These are phyloP conservation scores for Tagetes patula DNA, from an alignment of 129 eudicot genomes.

Conservation along the genomic window DNA sequence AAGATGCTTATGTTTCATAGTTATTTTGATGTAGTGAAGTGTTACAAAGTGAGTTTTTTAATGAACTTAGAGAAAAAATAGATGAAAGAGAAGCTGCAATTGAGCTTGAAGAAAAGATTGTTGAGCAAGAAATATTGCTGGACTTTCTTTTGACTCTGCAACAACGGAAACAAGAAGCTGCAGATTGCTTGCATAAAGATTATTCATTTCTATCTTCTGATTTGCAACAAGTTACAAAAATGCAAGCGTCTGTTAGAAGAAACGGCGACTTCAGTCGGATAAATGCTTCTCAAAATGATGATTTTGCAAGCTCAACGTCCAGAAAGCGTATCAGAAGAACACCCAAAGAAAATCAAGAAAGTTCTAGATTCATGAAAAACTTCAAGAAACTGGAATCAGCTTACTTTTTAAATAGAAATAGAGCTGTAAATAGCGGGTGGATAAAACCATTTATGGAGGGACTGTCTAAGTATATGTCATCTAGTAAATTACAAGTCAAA, in stretches of 20 bases:
- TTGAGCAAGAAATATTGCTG: constrained; percentile 73
- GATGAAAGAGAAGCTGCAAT: constrained; percentile 68
- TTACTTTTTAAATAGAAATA: constrained; percentile 54
- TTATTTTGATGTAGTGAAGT: constrained; percentile 48
- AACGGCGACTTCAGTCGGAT: constrained; percentile 24
- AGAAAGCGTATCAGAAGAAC: constrained; percentile 63
- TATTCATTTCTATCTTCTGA: constrained; percentile 73
- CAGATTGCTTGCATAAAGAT: constrained; percentile 51
- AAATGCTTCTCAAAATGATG: constrained; percentile 34
- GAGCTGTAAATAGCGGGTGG: constrained; percentile 58
- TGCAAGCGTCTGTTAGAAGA: constrained; percentile 45
- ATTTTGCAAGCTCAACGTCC: constrained; percentile 43
- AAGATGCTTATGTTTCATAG: constrained; percentile 7
- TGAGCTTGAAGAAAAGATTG: constrained; percentile 64
- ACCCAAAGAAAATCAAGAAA: constrained; percentile 40
- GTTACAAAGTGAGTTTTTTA: constrained; percentile 67
- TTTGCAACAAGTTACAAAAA: constrained; percentile 64
- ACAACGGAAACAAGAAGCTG: constrained; percentile 67
- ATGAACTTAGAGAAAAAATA: constrained; percentile 50
- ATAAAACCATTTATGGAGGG: constrained; percentile 79
- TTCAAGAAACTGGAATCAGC: constrained; percentile 82
- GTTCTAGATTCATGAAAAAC: constrained; percentile 69
- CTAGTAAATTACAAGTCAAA: constrained; percentile 62
- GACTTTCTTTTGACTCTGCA: constrained; percentile 65
- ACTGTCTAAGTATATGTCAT: constrained; percentile 69